phyloP scores from a whole-genome alignment of 148 eudicot genomes.

The Silene uniflora region DNA sequence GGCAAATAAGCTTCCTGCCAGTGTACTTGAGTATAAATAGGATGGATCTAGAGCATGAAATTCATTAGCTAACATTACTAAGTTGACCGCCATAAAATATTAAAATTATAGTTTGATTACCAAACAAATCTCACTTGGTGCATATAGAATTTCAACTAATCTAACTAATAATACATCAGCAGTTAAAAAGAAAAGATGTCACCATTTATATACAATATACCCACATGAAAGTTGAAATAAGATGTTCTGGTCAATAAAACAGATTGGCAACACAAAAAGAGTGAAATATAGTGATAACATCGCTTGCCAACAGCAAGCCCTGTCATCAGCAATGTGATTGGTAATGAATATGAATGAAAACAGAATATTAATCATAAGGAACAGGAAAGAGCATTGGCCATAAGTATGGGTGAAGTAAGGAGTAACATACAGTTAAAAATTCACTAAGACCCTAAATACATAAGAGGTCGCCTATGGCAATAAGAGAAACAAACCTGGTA shows the following conservation, averaged over 20 bases:
- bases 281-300: background rate
- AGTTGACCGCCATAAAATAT: too few species aligned
- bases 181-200: background rate
- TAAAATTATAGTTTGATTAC: too few species aligned
- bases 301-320: too few species aligned
- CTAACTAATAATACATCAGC: background rate
- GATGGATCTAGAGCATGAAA: too few species aligned
- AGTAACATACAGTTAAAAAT: background rate
- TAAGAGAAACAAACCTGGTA: slow-evolving; percentile 65
- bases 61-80: too few species aligned
- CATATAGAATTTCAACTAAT: too few species aligned
- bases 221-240: background rate
- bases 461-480: slow-evolving; percentile 1
- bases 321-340: background rate
- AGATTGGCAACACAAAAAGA: background rate
- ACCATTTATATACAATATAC: background rate
- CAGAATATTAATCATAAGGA: background rate
- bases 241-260: background rate
- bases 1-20: too few species aligned
- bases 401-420: background rate
- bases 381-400: background rate
- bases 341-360: background rate
- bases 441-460: background rate
- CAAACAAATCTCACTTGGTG: too few species aligned
- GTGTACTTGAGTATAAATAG: too few species aligned